A percentile compares a stretch with the other conserved stretches of the same genome.
Evolutionary conservation across 148 eudicot genomes (phyloP).

Genomic region (Camellia japonica): DNA sequence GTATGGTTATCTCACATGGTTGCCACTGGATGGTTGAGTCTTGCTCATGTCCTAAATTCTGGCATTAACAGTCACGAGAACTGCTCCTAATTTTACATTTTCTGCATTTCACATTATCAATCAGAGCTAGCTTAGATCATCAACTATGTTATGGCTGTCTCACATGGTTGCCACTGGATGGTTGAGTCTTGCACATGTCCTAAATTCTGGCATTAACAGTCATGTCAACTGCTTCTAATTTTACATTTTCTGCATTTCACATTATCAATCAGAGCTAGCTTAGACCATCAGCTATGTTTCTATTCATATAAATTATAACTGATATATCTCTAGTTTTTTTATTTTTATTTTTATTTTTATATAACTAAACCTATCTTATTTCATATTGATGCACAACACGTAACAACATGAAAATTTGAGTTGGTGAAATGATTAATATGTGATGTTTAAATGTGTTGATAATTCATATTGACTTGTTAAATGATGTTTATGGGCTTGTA

Average conservation of each 20-base stretch:
- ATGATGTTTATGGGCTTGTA: background rate
- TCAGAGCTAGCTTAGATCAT: background rate
- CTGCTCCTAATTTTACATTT: background rate
- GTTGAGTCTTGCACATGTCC: background rate
- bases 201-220: background rate
- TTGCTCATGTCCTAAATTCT: background rate
- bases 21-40: background rate
- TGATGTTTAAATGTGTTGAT: background rate
- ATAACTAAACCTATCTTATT: too few relatives aligned
- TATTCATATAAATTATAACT: background rate
- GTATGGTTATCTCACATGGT: background rate
- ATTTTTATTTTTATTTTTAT: too few relatives aligned
- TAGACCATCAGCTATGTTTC: background rate
- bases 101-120: background rate
- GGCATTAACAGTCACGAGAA: background rate
- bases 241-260: background rate
- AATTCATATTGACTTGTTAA: background rate
- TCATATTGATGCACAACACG: too few relatives aligned
- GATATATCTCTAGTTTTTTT: too few relatives aligned
- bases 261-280: background rate
- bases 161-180: background rate
- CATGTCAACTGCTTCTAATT: background rate
- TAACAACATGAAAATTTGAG: too few relatives aligned
- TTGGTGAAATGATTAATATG: too few relatives aligned
- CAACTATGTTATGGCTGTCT: background rate